Conservation (phyloP, 2,329 filamentous ascomycete genomes). For the Aspergillus costaricaensis region DNA sequence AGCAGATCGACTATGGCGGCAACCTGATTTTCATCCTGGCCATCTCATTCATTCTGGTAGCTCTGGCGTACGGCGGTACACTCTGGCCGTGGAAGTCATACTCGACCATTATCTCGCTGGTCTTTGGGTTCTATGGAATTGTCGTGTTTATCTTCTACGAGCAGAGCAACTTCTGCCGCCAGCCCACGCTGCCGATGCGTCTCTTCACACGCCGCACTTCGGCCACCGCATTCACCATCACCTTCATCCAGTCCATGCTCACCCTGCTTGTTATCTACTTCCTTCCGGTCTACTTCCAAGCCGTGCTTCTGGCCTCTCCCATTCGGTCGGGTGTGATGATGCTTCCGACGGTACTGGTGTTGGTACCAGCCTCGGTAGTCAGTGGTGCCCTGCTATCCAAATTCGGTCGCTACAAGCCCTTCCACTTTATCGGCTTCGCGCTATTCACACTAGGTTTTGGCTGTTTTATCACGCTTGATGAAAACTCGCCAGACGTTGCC, state of each 20-base stretch:
- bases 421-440: constrained; percentile 32
- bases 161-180: constrained; percentile 10
- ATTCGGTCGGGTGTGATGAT: constrained; percentile 32
- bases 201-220: constrained; percentile 49
- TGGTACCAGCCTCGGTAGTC: constrained; percentile 29
- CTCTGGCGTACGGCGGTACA: constrained; percentile 31
- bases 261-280: constrained; percentile 30
- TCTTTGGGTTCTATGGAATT: constrained; percentile 26
- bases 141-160: constrained; percentile 23
- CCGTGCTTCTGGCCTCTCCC: constrained; percentile 38
- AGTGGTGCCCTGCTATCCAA: constrained; percentile 34
- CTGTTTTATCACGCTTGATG: constrained; percentile 28
- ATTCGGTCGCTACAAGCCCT: constrained; percentile 33
- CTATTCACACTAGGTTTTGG: constrained; percentile 29
- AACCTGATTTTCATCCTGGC: constrained; percentile 29
- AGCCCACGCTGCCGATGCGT: constrained; percentile 44
- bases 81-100: constrained; percentile 32
- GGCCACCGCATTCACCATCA: not conserved
- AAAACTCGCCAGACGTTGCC: constrained; percentile 22
- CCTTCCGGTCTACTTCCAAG: constrained; percentile 51
- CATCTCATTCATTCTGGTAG: constrained; percentile 30
- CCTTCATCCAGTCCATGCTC: constrained; percentile 18
- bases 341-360: constrained; percentile 27
- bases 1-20: constrained; percentile 32
- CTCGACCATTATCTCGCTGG: constrained; percentile 28